These are phyloP conservation scores for Acrocalymma vagum DNA, from an alignment of 2,329 filamentous ascomycete species.

Conservation along the genomic window DNA sequence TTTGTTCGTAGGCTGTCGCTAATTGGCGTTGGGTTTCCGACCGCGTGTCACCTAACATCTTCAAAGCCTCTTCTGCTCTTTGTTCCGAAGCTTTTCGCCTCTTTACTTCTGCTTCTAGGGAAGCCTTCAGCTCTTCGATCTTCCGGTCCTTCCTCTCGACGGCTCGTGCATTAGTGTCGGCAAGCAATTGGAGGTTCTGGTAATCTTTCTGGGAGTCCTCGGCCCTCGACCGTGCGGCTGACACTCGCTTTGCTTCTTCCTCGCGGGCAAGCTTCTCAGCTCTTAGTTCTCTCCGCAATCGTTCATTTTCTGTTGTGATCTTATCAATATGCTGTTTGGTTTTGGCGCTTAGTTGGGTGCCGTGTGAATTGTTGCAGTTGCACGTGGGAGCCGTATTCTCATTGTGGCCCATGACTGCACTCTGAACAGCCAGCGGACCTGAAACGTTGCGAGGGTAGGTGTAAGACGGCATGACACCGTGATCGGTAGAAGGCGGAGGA, in stretches of 20 bases:
- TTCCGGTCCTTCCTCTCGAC: slow-evolving; percentile 78
- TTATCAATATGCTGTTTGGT: slow-evolving; percentile 70
- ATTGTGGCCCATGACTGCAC: slow-evolving; percentile 29
- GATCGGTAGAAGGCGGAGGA: slow-evolving; percentile 18
- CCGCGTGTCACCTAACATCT: slow-evolving; percentile 69
- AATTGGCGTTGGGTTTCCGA: slow-evolving; percentile 69
- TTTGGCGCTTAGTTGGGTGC: slow-evolving; percentile 39
- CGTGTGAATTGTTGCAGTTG: slow-evolving; percentile 33
- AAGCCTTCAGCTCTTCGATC: slow-evolving; percentile 71
- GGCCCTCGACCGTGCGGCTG: slow-evolving; percentile 75
- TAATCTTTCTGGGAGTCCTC: slow-evolving; percentile 73
- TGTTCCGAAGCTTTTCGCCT: slow-evolving; percentile 67
- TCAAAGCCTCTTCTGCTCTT: slow-evolving; percentile 68
- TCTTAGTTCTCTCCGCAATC: slow-evolving; percentile 72
- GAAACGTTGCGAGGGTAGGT: slow-evolving; percentile 39
- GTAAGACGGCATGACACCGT: slow-evolving; percentile 34
- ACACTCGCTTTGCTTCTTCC: slow-evolving; percentile 74
- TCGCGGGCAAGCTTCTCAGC: slow-evolving; percentile 62
- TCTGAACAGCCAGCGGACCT: slow-evolving; percentile 43
- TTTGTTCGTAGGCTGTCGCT: slow-evolving; percentile 61
- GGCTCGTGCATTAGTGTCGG: slow-evolving; percentile 74
- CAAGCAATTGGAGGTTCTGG: slow-evolving; percentile 73
- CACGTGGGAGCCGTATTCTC: slow-evolving; percentile 31
- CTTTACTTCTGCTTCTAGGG: slow-evolving; percentile 71
- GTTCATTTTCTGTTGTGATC: slow-evolving; percentile 81